Conservation (phyloP, 73 alveolate species). For the Tetrahymena malaccensis region DNA sequence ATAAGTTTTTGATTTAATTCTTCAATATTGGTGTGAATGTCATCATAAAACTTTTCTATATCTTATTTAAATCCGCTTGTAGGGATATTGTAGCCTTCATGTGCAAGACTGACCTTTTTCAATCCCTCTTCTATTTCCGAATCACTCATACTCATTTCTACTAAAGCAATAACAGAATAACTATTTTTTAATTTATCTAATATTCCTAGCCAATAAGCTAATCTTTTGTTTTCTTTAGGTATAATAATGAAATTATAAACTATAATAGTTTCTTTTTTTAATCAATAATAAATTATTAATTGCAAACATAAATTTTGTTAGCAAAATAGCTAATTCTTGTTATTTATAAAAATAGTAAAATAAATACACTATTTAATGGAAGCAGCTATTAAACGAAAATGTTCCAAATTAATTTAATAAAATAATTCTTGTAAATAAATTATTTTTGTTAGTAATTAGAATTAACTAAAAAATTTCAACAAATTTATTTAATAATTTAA, state of each 20-base stretch:
- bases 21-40: background rate
- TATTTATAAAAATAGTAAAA: too few species aligned
- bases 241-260: too few species aligned
- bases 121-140: background rate
- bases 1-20: background rate
- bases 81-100: background rate
- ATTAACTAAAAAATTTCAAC: too few species aligned
- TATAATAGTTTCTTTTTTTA: background rate
- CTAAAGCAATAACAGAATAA: background rate
- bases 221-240: too few species aligned
- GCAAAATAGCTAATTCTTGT: too few species aligned
- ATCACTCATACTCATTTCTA: background rate
- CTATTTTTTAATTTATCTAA: background rate
- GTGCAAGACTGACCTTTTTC: background rate
- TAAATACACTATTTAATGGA: too few species aligned
- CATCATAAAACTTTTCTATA: background rate
- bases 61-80: background rate
- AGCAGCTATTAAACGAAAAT: too few species aligned
- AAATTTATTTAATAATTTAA: too few species aligned
- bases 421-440: too few species aligned
- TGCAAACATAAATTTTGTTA: background rate
- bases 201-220: background rate
- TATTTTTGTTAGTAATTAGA: too few species aligned
- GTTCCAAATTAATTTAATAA: too few species aligned
- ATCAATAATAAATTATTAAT: too few species aligned